Evolutionary conservation across 331 rosid genomes (phyloP).

Genomic region (Quercus lobata): DNA sequence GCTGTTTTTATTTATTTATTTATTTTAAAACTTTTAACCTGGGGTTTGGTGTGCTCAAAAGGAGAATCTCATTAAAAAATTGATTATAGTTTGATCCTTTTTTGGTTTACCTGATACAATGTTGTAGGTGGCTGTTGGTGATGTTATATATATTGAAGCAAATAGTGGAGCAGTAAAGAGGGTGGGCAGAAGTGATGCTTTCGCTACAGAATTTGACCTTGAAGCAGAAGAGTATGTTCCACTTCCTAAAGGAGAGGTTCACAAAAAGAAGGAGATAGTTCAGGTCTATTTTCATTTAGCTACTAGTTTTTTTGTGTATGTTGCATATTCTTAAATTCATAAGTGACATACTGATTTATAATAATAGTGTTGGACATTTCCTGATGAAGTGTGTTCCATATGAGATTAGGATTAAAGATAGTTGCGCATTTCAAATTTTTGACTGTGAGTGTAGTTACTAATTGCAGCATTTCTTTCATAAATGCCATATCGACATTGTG

Average conservation of each 20-base stretch:
- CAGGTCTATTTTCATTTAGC: slow-evolving; percentile 49
- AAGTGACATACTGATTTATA: not conserved
- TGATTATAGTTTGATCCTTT: not conserved
- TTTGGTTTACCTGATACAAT: not conserved
- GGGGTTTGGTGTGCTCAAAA: not conserved
- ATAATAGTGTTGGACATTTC: not conserved
- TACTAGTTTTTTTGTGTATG: not conserved
- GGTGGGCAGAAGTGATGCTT: slow-evolving; percentile 98
- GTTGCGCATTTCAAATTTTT: not conserved
- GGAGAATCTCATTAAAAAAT: not conserved
- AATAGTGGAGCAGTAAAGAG: slow-evolving; percentile 98
- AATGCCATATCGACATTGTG: not conserved
- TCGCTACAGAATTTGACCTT: slow-evolving; percentile 96
- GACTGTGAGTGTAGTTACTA: too few species aligned
- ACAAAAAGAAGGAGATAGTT: slow-evolving; percentile 91
- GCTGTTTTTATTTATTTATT: not conserved
- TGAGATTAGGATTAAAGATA: not conserved
- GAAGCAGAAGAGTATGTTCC: slow-evolving; percentile 99
- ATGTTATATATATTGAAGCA: slow-evolving; percentile 92
- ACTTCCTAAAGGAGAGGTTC: slow-evolving; percentile 99
- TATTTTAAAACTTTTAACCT: not conserved
- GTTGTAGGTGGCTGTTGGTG: slow-evolving; percentile 88
- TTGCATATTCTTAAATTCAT: not conserved
- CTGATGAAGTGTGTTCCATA: not conserved
- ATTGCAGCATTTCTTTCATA: too few species aligned